Base-by-base conservation (phyloP, 805 yeast species). In the Lipomyces yamadae region DNA sequence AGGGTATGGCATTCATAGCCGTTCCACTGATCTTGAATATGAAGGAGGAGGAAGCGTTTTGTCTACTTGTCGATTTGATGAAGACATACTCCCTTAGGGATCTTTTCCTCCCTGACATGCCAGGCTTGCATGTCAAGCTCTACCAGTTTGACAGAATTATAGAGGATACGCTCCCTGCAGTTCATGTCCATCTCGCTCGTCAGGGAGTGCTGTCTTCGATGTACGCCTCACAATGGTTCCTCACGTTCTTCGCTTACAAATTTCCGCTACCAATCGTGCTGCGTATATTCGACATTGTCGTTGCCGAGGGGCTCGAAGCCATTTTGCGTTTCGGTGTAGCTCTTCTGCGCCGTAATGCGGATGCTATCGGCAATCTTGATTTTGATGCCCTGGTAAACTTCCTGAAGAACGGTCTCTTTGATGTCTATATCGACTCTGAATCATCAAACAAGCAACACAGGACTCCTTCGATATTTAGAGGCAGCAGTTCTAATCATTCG, bases 161-260 rank as follows among this genome's bases (percentile, higher is more conserved):
- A 48, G 98, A 93, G 76, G 94, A 88, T 70, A 78, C 82, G 56
- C 80, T 87, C 29, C 98, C 98, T 0, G 81, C 81, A 5, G 81
- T 95, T 58, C 86, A 86, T 75, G 84, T 85, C 58, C 98, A 95
- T 80, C 80, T 95, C 72, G 82, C 84, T 34, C 86, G 92, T 69
- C 96, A 94, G 77, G 98, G 98, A 4, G 87, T 95, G 32, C 85
- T 88, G 68, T 90, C 97, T 2, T 89, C 96, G 30, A 94, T 94
- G 98, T 95, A 91, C 81, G 98, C 98, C 0, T 88, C 97, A 1
- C 98, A 95, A 78, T 95, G 99, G 99, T 94, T 95, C 75, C 82
- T 95, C 73, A 95, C 98, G 0, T 84, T 95, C 71, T 95, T 95
- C 78, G 96, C 97, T 5, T 95, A 95, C 81, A 92, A 92, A 76